Percentiles rank a stretch among this genome's conserved stretches.
Evolutionary conservation across 345 rosid species (phyloP).

Genomic region (Euphorbia peplus): DNA sequence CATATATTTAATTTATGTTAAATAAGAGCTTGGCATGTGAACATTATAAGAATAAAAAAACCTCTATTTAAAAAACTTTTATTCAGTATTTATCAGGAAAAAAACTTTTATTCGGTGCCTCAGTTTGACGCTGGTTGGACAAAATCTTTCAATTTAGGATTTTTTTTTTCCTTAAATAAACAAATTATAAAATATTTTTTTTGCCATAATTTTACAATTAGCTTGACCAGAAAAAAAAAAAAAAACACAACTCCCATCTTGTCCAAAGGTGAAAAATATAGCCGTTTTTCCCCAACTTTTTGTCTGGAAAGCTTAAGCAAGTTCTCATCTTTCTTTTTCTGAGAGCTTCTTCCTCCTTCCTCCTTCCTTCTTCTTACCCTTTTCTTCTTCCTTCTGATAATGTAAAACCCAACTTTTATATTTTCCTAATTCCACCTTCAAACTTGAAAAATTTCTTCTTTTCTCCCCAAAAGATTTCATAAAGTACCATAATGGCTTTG

Average conservation of each 20-base stretch:
- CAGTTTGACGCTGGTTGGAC: no score
- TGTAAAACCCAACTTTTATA: slow-evolving; percentile 32
- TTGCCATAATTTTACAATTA: no score
- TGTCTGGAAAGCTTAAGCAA: background rate
- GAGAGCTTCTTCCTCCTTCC: background rate
- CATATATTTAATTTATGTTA: no score
- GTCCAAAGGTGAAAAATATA: slow-evolving; percentile 13
- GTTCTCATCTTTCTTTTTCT: slow-evolving; percentile 6
- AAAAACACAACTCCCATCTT: background rate
- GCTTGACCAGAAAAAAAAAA: background rate
- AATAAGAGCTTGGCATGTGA: no score
- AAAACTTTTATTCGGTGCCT: no score
- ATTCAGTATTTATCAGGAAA: no score
- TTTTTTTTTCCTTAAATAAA: no score
- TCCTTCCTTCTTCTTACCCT: slow-evolving; percentile 5
- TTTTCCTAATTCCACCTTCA: background rate
- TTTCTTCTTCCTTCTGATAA: slow-evolving; percentile 26
- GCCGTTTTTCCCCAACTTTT: slow-evolving; percentile 24
- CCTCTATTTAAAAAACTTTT: no score
- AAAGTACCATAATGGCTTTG: slow-evolving; percentile 54
- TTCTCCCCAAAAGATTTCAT: background rate
- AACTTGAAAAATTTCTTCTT: no score
- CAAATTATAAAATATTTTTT: no score
- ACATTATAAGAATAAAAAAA: no score
- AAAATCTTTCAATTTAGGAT: no score